Percentiles rank a stretch among this genome's conserved stretches.
These are phyloP conservation scores for Phoma sp. DNA, from an alignment of 2,329 filamentous ascomycete species.

Conservation along the genomic window DNA sequence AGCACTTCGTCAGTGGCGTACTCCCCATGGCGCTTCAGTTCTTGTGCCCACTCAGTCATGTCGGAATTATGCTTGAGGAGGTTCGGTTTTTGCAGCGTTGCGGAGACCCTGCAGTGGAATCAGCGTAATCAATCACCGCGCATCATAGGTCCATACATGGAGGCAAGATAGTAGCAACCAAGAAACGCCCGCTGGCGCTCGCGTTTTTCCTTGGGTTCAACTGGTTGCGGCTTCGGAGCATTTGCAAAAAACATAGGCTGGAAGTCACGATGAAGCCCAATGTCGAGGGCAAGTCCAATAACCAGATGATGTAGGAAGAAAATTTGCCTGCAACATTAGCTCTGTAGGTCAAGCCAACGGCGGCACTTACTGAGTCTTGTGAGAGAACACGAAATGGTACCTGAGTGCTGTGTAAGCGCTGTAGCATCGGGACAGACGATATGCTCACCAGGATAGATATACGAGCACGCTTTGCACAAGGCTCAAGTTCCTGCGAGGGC, in stretches of 20 bases:
- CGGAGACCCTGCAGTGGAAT: slow-evolving; percentile 31
- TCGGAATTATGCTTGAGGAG: slow-evolving; percentile 38
- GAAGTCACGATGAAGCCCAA: slow-evolving; percentile 35
- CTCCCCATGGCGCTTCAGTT: slow-evolving; percentile 29
- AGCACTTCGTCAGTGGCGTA: slow-evolving; percentile 38
- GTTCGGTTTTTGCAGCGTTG: slow-evolving; percentile 42
- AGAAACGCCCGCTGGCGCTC: slow-evolving; percentile 43
- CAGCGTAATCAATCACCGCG: neutral
- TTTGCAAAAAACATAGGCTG: slow-evolving; percentile 21
- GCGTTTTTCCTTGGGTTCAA: slow-evolving; percentile 27
- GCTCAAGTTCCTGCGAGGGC: slow-evolving; percentile 36
- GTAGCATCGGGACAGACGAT: neutral
- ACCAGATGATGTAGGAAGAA: slow-evolving; percentile 43
- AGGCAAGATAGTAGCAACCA: slow-evolving; percentile 46
- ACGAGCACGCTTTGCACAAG: slow-evolving; percentile 45
- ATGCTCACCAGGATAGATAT: slow-evolving; percentile 42
- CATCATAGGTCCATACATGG: slow-evolving; percentile 26
- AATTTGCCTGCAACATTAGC: slow-evolving; percentile 20
- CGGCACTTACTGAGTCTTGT: slow-evolving; percentile 41
- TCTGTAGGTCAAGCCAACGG: neutral
- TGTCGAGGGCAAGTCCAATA: slow-evolving; percentile 42
- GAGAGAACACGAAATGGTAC: slow-evolving; percentile 47
- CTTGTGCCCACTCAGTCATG: slow-evolving; percentile 38
- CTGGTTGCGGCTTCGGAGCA: slow-evolving; percentile 8
- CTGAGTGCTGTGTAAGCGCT: slow-evolving; percentile 20